These are phyloP conservation scores for Calocybe cyanea DNA, from an alignment of 768 basidiomycete genomes.

Conservation along the genomic window DNA sequence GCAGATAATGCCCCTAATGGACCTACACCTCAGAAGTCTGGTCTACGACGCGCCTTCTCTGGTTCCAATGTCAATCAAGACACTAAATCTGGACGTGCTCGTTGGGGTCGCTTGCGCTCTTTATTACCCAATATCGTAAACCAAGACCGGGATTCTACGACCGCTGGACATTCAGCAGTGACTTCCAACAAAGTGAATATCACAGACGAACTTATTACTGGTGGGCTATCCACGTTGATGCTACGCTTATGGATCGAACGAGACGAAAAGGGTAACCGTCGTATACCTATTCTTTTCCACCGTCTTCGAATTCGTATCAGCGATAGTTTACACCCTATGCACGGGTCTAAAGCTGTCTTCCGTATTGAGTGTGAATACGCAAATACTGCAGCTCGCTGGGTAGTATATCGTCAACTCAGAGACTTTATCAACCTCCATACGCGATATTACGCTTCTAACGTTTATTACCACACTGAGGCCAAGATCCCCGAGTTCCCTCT, in stretches of 20 bases:
- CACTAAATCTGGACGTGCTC: conserved; percentile 30
- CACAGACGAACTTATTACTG: conserved; percentile 76
- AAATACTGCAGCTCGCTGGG: conserved; percentile 90
- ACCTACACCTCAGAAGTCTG: conserved; percentile 8
- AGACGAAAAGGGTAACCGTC: conserved; percentile 80
- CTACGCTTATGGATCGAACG: conserved; percentile 81
- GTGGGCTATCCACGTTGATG: conserved; percentile 77
- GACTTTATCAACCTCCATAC: conserved; percentile 90
- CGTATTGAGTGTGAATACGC: conserved; percentile 96
- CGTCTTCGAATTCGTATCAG: conserved; percentile 80
- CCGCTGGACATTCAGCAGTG: conserved; percentile 45
- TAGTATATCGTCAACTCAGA: conserved; percentile 88
- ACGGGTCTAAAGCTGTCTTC: conserved; percentile 75
- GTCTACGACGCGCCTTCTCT: conserved; percentile 30
- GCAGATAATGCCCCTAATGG: conserved; percentile 6
- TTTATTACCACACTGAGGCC: conserved; percentile 63
- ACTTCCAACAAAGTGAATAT: conserved; percentile 61
- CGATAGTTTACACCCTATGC: conserved; percentile 80
- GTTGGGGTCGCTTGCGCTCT: conserved; percentile 65
- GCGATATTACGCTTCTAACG: conserved; percentile 85
- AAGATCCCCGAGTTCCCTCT: conserved; percentile 90
- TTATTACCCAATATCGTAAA: conserved; percentile 55
- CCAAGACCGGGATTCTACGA: conserved; percentile 24
- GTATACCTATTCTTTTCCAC: conserved; percentile 75
- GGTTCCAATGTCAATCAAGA: conserved; percentile 24